Percentiles rank a stretch among this genome's conserved stretches.
phyloP scores from a whole-genome alignment of 2,329 filamentous ascomycete genomes.

The Tympanopsis confertula region DNA sequence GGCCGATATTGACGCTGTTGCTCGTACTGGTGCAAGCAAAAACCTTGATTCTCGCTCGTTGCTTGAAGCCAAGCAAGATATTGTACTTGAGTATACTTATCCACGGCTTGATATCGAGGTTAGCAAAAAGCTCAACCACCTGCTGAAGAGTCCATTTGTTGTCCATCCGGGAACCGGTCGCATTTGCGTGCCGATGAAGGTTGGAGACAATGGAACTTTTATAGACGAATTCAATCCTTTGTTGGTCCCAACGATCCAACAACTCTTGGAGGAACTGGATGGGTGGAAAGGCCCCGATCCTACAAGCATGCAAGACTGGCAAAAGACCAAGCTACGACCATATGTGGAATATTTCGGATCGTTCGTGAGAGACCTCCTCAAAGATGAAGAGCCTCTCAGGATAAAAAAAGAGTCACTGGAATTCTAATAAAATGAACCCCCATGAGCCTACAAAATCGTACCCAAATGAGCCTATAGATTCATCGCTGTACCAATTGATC shows the following conservation, averaged over 20 bases:
- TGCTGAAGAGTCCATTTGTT: conserved; percentile 94
- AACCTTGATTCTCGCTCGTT: conserved; percentile 63
- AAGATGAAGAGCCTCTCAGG: conserved; percentile 51
- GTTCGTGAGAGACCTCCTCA: conserved; percentile 70
- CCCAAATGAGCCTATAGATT: too few relatives aligned
- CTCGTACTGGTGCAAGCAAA: conserved; percentile 63
- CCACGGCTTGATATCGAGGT: conserved; percentile 93
- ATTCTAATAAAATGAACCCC: too few relatives aligned
- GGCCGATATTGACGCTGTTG: conserved; percentile 82
- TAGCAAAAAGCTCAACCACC: conserved; percentile 93
- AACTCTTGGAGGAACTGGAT: conserved; percentile 76
- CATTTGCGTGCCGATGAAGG: conserved; percentile 78
- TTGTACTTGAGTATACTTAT: conserved; percentile 95
- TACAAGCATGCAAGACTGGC: conserved; percentile 63
- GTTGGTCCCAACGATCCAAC: conserved; percentile 73
- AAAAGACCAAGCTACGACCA: conserved; percentile 89
- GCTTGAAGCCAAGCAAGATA: conserved; percentile 84
- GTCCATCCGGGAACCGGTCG: conserved; percentile 88
- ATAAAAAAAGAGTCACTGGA: too few relatives aligned
- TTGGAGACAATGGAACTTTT: conserved; percentile 40
- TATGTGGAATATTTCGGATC: conserved; percentile 81
- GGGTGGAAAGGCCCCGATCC: conserved; percentile 48
- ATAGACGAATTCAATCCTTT: conserved; percentile 81
- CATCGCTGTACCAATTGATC: too few relatives aligned
- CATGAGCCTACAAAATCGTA: too few relatives aligned